These are phyloP conservation scores for Lathyrus aphaca DNA, from an alignment of 306 rosid species.

Conservation along the genomic window DNA sequence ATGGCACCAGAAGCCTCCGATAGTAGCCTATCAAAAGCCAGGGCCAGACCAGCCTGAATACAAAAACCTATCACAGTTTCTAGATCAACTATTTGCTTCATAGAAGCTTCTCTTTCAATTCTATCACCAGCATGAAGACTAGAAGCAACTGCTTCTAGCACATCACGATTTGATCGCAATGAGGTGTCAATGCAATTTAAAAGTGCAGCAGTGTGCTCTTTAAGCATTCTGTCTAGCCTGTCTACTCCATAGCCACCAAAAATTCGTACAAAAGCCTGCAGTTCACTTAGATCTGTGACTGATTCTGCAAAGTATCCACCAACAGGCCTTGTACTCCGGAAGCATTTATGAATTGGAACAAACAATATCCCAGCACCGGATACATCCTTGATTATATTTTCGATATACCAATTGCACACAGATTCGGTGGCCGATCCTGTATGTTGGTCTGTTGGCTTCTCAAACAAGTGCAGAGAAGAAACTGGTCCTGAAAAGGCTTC, in stretches of 20 bases:
- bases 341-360: constrained; percentile 88
- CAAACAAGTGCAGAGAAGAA: constrained; percentile 89
- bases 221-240: constrained; percentile 86
- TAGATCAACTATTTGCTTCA: constrained; percentile 85
- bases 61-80: constrained; percentile 91
- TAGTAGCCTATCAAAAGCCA: constrained; percentile 81
- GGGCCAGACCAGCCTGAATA: constrained; percentile 86
- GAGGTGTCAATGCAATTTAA: constrained; percentile 94
- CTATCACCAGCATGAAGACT: constrained; percentile 90
- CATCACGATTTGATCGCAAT: constrained; percentile 83
- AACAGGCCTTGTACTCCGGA: constrained; percentile 97
- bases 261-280: constrained; percentile 83
- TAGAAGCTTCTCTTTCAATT: constrained; percentile 81
- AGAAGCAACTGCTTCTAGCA: constrained; percentile 80
- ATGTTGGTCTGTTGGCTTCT: constrained; percentile 80
- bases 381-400: constrained; percentile 85
- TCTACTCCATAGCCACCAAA: constrained; percentile 99
- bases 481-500: constrained; percentile 97
- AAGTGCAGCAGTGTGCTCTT: constrained; percentile 99
- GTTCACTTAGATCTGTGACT: constrained; percentile 83
- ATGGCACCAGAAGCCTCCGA: constrained; percentile 92
- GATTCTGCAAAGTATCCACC: constrained; percentile 99
- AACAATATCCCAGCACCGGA: constrained; percentile 96
- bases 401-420: constrained; percentile 96
- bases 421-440: constrained; percentile 90